Conservation (phyloP, 2,329 filamentous ascomycete species). For the Apiospora malaysiana region DNA sequence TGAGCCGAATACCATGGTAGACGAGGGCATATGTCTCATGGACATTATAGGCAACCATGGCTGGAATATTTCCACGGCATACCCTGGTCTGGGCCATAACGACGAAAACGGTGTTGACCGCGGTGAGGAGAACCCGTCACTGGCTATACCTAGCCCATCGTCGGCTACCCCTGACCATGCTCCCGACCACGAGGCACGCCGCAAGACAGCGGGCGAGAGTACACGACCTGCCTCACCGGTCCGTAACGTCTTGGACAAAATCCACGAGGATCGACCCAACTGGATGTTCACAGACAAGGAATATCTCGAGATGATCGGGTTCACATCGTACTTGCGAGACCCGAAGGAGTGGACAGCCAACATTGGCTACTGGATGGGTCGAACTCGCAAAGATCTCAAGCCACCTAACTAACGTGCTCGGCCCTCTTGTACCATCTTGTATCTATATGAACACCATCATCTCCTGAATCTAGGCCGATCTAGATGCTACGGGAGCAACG, state of each 20-base stretch:
- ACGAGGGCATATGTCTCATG: background rate
- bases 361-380: background rate
- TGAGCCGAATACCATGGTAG: background rate
- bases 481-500: background rate
- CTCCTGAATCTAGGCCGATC: background rate
- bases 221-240: background rate
- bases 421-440: background rate
- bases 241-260: background rate
- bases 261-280: background rate
- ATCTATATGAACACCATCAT: background rate
- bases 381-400: constrained; percentile 1
- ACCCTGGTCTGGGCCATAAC: background rate
- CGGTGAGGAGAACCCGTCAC: background rate
- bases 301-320: background rate
- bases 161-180: background rate
- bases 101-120: background rate
- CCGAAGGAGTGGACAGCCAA: background rate
- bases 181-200: no score
- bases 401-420: background rate
- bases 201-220: background rate
- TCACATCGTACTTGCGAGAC: constrained; percentile 1
- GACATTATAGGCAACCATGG: background rate
- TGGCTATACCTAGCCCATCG: background rate
- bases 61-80: background rate
- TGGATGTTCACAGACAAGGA: background rate